A percentile compares a stretch with the other conserved stretches of the same genome.
These are phyloP conservation scores for Craterostigma plantagineum DNA, from an alignment of 257 asterid species.

Conservation along the genomic window DNA sequence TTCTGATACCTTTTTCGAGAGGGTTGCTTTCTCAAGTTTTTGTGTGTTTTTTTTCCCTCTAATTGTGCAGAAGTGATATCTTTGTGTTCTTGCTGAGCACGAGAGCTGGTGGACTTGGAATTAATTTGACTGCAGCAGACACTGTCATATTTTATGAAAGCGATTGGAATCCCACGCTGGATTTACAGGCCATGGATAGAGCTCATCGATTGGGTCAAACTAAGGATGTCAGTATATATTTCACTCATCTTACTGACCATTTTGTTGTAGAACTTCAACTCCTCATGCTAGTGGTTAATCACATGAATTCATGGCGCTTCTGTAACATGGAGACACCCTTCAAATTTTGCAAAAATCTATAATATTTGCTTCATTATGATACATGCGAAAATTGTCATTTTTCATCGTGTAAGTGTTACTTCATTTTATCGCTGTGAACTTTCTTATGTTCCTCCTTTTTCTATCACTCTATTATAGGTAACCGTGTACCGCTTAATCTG, in stretches of 20 bases:
- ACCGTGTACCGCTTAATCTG: conserved; percentile 91
- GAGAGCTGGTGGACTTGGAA: conserved; percentile 97
- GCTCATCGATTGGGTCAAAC: conserved; percentile 98
- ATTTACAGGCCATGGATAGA: conserved; percentile 96
- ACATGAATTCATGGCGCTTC: too few species aligned
- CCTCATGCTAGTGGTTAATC: too few species aligned
- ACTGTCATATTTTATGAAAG: conserved; percentile 96
- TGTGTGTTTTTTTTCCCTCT: conserved; percentile 3
- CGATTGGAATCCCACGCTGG: conserved; percentile 98
- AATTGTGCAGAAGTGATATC: conserved; percentile 43
- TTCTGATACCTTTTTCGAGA: conserved; percentile 1
- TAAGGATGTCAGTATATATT: conserved; percentile 40
- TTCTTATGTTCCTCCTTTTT: neutral
- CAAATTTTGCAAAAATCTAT: too few species aligned
- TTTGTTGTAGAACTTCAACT: too few species aligned
- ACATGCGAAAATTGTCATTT: too few species aligned
- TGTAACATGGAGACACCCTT: too few species aligned
- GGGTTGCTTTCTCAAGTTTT: conserved; percentile 6
- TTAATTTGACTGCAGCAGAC: conserved; percentile 93
- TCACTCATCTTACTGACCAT: neutral
- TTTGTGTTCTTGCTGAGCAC: conserved; percentile 96
- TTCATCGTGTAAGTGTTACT: neutral
- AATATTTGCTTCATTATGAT: too few species aligned
- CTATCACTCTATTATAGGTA: conserved; percentile 24
- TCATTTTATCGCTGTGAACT: neutral